Base-by-base conservation (phyloP, 495 filamentous ascomycete species). In the Podospora tetraspora region DNA sequence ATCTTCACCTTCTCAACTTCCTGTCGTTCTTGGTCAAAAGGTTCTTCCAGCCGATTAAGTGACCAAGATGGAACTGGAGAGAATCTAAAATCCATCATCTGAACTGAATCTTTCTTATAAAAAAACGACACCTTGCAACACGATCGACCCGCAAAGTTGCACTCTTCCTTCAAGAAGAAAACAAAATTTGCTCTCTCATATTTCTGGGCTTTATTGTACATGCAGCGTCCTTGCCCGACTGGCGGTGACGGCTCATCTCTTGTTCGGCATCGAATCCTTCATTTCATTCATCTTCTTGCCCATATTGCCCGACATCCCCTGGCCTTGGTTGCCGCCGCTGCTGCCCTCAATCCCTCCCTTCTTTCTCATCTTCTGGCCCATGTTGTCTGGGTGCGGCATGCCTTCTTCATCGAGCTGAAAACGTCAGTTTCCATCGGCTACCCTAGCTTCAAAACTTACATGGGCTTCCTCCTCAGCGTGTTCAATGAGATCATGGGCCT, bases 401-500 rank as follows among this genome's bases (percentile, higher is more conserved):
- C 27, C 69, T 59, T 66, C 52, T 60, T 72, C 69, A 19, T 76
- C 72, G 29, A 73, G 73, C 57, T 27, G 58, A 12, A 27, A 52
- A 60, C 19, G 8, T 62, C 8, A 29, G 57, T 52, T 13, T n/a
- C n/a, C n/a, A n/a, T n/a, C n/a, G n/a, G n/a, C n/a, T n/a, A n/a
- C n/a, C n/a, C n/a, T n/a, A n/a, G n/a, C n/a, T n/a, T n/a, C n/a
- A n/a, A n/a, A n/a, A n/a, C n/a, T n/a, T n/a, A n/a, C n/a, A n/a
- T 76, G 74, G 1, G 74, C 73, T 56, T 75, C 68, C 63, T 76
- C 73, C 67, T 76, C 74, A 62, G 74, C 74, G 21, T 62, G 63
- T 61, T 76, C 71, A 61, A 76, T 76, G 52, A 76, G 30, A 57
- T 76, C 74, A 64, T 76, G 74, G 34, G 67, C 68, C 58, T 76